Percentiles rank a stretch among this genome's conserved stretches.
These are phyloP conservation scores for Mariannaea sp. DNA, from an alignment of 2,329 filamentous ascomycete genomes.

Conservation along the genomic window DNA sequence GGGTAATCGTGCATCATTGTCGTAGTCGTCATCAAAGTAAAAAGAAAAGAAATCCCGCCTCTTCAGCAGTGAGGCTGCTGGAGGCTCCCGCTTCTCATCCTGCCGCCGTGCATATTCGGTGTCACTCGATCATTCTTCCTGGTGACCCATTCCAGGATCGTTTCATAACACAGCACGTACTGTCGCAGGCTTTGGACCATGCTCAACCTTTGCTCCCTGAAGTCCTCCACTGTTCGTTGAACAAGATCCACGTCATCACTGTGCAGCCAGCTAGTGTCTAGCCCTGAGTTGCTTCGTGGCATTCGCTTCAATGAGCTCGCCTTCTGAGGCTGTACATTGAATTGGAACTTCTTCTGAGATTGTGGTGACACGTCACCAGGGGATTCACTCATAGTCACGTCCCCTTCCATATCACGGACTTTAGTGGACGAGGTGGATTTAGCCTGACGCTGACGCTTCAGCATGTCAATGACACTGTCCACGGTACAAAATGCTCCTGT, in stretches of 20 bases:
- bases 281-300: conserved; percentile 17
- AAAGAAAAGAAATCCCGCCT: background rate
- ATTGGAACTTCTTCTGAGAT: conserved; percentile 32
- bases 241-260: conserved; percentile 78
- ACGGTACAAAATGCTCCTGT: conserved; percentile 97
- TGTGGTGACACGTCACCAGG: conserved; percentile 40
- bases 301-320: conserved; percentile 23
- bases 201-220: conserved; percentile 83
- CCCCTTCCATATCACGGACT: conserved; percentile 46
- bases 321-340: conserved; percentile 26
- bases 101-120: conserved; percentile 26
- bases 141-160: conserved; percentile 82
- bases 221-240: conserved; percentile 86
- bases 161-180: conserved; percentile 96
- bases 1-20: conserved; percentile 3
- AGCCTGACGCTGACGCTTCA: conserved; percentile 76
- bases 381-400: conserved; percentile 50
- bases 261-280: conserved; percentile 68
- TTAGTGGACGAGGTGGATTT: conserved; percentile 32
- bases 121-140: conserved; percentile 48
- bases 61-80: conserved; percentile 31
- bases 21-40: background rate
- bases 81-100: conserved; percentile 42
- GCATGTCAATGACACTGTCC: conserved; percentile 93
- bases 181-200: conserved; percentile 97